phyloP scores from a whole-genome alignment of 768 basidiomycete genomes.

The Mycena indigotica region DNA sequence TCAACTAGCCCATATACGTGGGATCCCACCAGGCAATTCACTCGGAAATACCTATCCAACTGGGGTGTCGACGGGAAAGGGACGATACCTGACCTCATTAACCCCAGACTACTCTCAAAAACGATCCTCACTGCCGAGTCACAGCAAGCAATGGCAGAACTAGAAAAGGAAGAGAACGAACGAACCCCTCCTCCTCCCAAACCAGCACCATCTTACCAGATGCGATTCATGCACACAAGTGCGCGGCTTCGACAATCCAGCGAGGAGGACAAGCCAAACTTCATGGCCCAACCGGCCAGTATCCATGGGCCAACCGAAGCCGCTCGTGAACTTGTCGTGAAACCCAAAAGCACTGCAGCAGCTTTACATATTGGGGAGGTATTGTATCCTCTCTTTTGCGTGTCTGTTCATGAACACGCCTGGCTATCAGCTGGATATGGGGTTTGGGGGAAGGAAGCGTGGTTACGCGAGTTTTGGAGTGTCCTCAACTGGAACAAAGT shows the following conservation, averaged over 20 bases:
- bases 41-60: constrained; percentile 14
- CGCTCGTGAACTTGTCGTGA: background rate
- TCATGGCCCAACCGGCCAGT: background rate
- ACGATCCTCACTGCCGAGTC: background rate
- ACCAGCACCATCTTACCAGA: background rate
- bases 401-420: constrained; percentile 82
- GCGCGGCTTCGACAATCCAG: background rate
- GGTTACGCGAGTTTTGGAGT: constrained; percentile 81
- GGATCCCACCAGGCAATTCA: constrained; percentile 12
- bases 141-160: background rate
- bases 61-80: constrained; percentile 14
- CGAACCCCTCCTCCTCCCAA: background rate
- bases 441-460: constrained; percentile 89
- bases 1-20: constrained; percentile 3
- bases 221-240: constrained; percentile 19
- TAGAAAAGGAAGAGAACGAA: background rate
- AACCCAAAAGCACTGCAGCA: constrained; percentile 12
- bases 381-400: constrained; percentile 74
- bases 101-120: background rate
- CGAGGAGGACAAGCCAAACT: background rate
- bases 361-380: constrained; percentile 49
- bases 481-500: constrained; percentile 79
- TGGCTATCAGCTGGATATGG: constrained; percentile 87
- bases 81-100: background rate
- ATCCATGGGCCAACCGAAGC: background rate